Base-by-base conservation (phyloP, 257 asterid genomes). In the Ocimum tenuiflorum region DNA sequence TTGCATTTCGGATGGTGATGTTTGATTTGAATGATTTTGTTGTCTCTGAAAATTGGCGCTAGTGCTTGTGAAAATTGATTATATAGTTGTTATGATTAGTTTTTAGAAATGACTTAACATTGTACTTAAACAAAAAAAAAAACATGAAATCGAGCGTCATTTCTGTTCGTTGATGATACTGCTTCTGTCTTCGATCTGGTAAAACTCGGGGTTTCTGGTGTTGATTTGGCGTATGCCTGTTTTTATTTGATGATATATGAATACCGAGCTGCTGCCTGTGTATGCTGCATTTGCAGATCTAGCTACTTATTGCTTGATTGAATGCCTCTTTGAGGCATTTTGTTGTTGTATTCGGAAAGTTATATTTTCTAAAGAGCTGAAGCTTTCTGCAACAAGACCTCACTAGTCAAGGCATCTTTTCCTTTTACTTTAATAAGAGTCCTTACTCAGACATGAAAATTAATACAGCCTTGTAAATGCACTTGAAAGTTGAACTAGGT, bases 221-320 rank as follows among this genome's bases (percentile, higher is more conserved):
- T 57, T 73, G 63, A 23, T 61, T 70, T 61, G 54, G 41, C 57
- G 61, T 47, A 18, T 35, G 31, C 10, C 12, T 41, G n/a, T 11
- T 24, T 64, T 50, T 72, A 15, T 68, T 31, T 42, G 39, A 53
- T 64, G 12, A 22, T 33, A 42, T 54, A 13, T 23, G 55, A 18
- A 6, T 14, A 15, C 7, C 51, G 67, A 36, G 31, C n/a, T n/a
- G 72, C 57, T 68, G 10, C 57, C 60, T 12, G 46, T 59, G 12
- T 19, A 12, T 19, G 4, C 63, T 45, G 51, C 8, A 22, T 65
- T 57, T 57, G 78, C 52, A 67, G 80, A 80, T 80, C 79, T 73
- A 19, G 73, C 62, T 70, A 13, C 71, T 67, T 53, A n/a, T 9
- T 69, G 35, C 8, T 20, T 54, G 29, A 15, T 31, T 49, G 14